Evolutionary conservation across 768 basidiomycete species (phyloP).

Genomic region (Hygrocybe punicea): DNA sequence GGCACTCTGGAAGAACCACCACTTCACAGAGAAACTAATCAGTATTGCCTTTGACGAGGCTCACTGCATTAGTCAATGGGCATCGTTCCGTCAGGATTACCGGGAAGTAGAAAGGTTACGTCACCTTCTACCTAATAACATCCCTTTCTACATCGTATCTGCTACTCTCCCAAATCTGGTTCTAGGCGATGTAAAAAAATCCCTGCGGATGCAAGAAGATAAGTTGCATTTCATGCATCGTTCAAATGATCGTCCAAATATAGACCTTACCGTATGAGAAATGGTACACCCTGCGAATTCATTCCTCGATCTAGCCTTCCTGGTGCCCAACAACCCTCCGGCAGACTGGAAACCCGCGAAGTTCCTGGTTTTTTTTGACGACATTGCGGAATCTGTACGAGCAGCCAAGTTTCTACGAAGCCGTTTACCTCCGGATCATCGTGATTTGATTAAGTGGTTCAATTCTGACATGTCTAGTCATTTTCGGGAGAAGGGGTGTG

Average conservation of each 20-base stretch:
- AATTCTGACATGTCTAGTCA: too few relatives aligned
- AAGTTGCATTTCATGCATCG: constrained; percentile 3
- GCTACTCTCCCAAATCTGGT: constrained; percentile 19
- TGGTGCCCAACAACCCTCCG: constrained; percentile 7
- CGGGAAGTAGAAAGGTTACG: constrained; percentile 15
- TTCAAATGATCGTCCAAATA: constrained; percentile 21
- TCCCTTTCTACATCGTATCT: constrained; percentile 18
- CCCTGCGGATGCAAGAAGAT: constrained; percentile 6
- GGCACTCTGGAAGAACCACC: constrained; percentile 12
- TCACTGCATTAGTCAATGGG: constrained; percentile 37
- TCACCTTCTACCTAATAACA: not conserved
- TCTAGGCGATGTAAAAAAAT: constrained; percentile 12
- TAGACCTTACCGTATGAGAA: constrained; percentile 11
- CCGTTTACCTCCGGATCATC: constrained; percentile 8
- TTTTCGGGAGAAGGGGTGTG: too few relatives aligned
- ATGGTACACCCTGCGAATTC: constrained; percentile 10
- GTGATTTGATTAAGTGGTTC: too few relatives aligned
- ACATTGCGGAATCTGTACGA: constrained; percentile 17
- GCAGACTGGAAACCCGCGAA: constrained; percentile 6
- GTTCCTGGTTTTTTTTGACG: constrained; percentile 30
- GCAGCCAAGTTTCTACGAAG: constrained; percentile 14
- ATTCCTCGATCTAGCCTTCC: constrained; percentile 13
- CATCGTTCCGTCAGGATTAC: constrained; percentile 32
- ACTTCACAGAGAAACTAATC: constrained; percentile 24
- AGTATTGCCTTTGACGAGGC: constrained; percentile 35